Base-by-base conservation (phyloP, 106 monocot genomes). In the Chionographis japonica region DNA sequence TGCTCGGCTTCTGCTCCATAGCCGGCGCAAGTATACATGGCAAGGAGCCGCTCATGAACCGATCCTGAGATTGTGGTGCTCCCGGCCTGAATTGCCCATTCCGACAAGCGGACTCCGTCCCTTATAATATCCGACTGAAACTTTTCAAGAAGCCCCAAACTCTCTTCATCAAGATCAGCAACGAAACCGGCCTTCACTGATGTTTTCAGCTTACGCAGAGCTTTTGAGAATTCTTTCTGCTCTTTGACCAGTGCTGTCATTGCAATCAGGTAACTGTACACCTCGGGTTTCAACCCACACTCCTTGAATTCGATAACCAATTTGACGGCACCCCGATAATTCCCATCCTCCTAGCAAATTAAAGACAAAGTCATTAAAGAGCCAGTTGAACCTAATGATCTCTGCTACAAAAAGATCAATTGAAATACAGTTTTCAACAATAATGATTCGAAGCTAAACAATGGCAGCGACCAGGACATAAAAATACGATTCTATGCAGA, bases 181-280 rank as follows among this genome's bases (percentile, higher is more conserved):
- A 85, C 55, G 13, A 59, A 56, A 59, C 83, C 84, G 4, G 72
- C 56, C 59, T 80, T 86, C 51, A 78, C 70, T 16, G 78, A 85
- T 14, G 50, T 61, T 60, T 83, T 86, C 39, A 97, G 57, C 70
- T 72, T 81, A 0, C 89, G 78, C 56, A 97, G 65, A 63, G 83
- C 63, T 70, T 92, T 97, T n/a, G 95, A 89, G 73, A 92, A 83
- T 66, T 97, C 92, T 73, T 84, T 89, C 77, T 92, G 95, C 54
- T 97, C 95, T 84, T 97, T 92, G n/a, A 92, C 92, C 71, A 97
- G 74, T 70, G 92, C 92, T 35, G 92, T 87, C 67, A 97, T 50
- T 18, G 82, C 86, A 52, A 97, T 89, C 16, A 97, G 75, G 56
- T 97, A 97, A 59, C 92, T 84, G 60, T 92, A 92, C 43, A 86